Base-by-base conservation (phyloP, 139 green algal species). In the Coelastrella sp. region DNA sequence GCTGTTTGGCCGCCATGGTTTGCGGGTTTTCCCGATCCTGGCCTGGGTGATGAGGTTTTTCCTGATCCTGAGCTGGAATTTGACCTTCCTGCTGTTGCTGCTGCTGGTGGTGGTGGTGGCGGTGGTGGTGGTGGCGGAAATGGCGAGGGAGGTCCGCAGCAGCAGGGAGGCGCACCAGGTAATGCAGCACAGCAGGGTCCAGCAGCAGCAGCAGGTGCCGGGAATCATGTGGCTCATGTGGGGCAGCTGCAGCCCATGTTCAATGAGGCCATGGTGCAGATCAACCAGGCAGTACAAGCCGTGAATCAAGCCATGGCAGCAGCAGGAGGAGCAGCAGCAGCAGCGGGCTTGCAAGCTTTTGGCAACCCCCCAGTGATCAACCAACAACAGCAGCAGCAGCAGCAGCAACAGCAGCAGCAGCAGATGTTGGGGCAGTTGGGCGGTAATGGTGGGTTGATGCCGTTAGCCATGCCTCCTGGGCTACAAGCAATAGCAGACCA, bases 321-420 rank as follows among this genome's bases (percentile, higher is more conserved):
- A 61, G 15, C 78, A 83, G 73, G 24, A 58, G 73, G 24, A 80
- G 74, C 74, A 80, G 78, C 78, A 66, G 78, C 78, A 65, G 78
- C 15, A 20, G 75, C 75, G 7, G 25, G 17, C 25, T 8, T 57
- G 7, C 25, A 58, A 56, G 75, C 75, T 60, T 15, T 24, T 49
- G 68, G 68, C 10, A 76, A 57, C 4, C n/a, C 35, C n/a, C 11
- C 24, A 49, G 22, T 15, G 74, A 49, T 15, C n/a, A 27, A 80
- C 11, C n/a, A 56, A 11, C 27, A 19, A 14, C 6, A 22, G 75
- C 7, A 20, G 24, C 75, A 61, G 14, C 20, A 20, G 25, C 27
- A 82, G 24, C 25, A 49, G 0, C 75, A 59, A 56, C 10, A 61
- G 25, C 24, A 49, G 8, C 24, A 20, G 9, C 49, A 60, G 75